These are phyloP conservation scores for Neurospora tetraspora DNA, from an alignment of 495 filamentous ascomycete genomes.

Conservation along the genomic window DNA sequence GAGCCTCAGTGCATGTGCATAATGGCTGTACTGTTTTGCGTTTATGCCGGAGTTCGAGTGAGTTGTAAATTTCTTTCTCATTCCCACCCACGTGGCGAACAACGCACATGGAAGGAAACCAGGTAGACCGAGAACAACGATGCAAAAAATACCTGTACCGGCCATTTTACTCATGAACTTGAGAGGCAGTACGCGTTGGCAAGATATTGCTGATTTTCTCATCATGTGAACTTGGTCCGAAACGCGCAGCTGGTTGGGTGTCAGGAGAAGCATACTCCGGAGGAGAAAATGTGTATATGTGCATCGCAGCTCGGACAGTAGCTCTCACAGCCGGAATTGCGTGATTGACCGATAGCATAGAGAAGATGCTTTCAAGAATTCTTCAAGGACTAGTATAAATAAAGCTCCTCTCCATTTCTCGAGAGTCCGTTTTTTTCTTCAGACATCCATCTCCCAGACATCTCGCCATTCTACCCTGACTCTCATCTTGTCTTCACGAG, in stretches of 20 bases:
- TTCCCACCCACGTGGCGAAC: background rate
- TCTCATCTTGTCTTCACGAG: background rate
- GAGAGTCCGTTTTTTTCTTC: background rate
- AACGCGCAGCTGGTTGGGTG: background rate
- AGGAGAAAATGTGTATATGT: background rate
- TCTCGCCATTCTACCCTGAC: background rate
- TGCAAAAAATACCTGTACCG: background rate
- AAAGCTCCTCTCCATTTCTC: background rate
- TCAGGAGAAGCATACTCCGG: background rate
- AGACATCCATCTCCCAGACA: background rate
- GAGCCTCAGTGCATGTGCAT: background rate
- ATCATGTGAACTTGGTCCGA: background rate
- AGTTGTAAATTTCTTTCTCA: background rate
- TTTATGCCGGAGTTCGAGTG: background rate
- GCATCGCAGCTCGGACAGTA: background rate
- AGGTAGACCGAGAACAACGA: background rate
- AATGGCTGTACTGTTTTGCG: background rate
- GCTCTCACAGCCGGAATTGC: background rate
- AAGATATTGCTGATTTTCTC: background rate
- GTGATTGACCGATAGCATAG: background rate
- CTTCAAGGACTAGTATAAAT: background rate
- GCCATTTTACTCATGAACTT: background rate
- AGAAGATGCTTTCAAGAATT: background rate
- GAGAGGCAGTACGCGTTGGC: background rate
- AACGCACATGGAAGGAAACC: background rate